Base-by-base conservation (phyloP, 2,329 filamentous ascomycete genomes). In the Helicocarpus griseus region DNA sequence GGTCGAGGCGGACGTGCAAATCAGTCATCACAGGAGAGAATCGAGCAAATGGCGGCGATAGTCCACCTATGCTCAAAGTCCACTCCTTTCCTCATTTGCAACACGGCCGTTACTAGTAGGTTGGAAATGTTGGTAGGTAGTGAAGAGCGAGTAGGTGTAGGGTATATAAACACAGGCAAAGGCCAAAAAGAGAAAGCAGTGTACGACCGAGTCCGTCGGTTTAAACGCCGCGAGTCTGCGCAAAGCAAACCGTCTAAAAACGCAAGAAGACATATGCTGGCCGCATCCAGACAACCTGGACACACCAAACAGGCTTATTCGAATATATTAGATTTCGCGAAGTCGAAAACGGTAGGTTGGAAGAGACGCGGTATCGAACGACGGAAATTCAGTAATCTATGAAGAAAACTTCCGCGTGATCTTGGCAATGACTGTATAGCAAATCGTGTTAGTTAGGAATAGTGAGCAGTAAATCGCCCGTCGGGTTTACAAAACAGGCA, bases 361-460 rank as follows among this genome's bases (percentile, higher is more conserved):
- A 51, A 17, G 24, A 44, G 24, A 24, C 4, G 29, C 19, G 38
- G 48, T 22, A 44, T 50, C 31, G 39, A 40, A 35, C 17, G 48
- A 35, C 44, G 51, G 17, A 29, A 40, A 56, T 2, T 19, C 9
- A 14, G 24, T 3, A 8, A 4, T 57, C 65, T 71, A 81, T 64
- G 77, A 74, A 48, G 79, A 80, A 79, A 95, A 95, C 72, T 85
- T 86, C 73, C 89, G 85, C 62, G 89, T 93, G 67, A 95, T 75
- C 79, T 96, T 96, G 71, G 90, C 90, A 69, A 96, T 93, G 70
- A 96, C 90, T 96, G 58, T 46, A 51, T 40, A 39, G 26, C 3
- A 46, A 36, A 22, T 17, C 52, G 62, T 63, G 57, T 61, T 58
- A 61, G 56, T 51, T 28, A 29, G 19, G 29, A 4, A 8, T 19